Base-by-base conservation (phyloP, 495 filamentous ascomycete genomes). In the Halenospora varia region DNA sequence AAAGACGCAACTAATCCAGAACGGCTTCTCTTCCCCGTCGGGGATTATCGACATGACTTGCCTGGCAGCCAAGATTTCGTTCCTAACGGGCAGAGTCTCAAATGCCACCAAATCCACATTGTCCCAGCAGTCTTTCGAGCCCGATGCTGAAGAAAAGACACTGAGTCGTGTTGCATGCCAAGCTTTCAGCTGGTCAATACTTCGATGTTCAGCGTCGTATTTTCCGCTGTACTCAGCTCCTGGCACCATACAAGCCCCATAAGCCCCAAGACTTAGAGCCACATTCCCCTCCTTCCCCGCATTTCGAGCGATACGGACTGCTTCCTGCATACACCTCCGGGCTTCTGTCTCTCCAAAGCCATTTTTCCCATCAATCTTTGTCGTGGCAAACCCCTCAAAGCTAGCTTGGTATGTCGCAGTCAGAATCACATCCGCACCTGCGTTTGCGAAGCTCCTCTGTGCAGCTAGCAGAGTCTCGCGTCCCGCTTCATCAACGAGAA, bases 371-470 rank as follows among this genome's bases (percentile, higher is more conserved):
- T 20, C 44, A 10, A 6, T 13, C 48, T 10, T 2, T 19, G 10
- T 54, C 40, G 1, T 51, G 51, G 58, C 55, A 56, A 86, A 87
- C 0, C 80, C 84, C 13, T 80, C 73, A 6, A 70, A 59, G 0
- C 76, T 82, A 1, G 78, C 72, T 69, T 88, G 84, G 66, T 88
- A 88, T 3, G 85, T 88, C 2, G 83, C 83, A 19, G 80, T 86
- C 18, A 83, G 70, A 17, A 88, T 59, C 17, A 88, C 71, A 62
- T 88, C 81, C 10, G 77, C 78, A 25, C 82, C 82, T 22, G 78
- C 75, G 0, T 26, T 18, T 15, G 66, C 72, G 57, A 87, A 88
- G 51, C 76, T 74, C 23, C 53, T 65, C 57, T 88, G 85, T 59
- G 75, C 80, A 8, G 63, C 65, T 44, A 68, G 64, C 1, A 88